These are phyloP conservation scores for Globisporangium parvum DNA, from an alignment of 352 stramenopile genomes.

Conservation along the genomic window DNA sequence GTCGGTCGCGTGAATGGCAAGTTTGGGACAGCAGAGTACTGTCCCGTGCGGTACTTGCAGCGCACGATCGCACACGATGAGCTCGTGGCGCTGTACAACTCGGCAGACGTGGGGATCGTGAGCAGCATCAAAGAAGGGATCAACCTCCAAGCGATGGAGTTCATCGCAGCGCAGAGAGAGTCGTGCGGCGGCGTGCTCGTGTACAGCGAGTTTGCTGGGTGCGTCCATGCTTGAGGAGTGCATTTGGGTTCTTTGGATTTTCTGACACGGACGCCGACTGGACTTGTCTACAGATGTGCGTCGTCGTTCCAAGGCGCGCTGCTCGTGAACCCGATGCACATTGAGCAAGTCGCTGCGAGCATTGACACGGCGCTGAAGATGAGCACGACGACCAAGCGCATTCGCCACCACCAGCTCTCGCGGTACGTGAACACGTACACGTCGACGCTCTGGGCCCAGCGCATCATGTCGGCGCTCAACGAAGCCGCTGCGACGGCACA, in stretches of 20 bases:
- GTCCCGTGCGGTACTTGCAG: conserved; percentile 85
- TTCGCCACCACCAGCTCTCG: conserved; percentile 80
- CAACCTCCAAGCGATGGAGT: conserved; percentile 90
- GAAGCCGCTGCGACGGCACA: conserved; percentile 64
- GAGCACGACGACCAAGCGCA: conserved; percentile 82
- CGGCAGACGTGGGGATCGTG: conserved; percentile 83
- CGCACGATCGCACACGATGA: conserved; percentile 82
- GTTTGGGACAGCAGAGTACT: conserved; percentile 87
- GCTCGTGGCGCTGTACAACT: conserved; percentile 87
- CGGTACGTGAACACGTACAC: conserved; percentile 89
- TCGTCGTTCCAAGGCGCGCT: conserved; percentile 85
- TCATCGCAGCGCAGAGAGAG: conserved; percentile 81
- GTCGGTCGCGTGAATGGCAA: conserved; percentile 84
- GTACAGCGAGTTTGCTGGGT: conserved; percentile 89
- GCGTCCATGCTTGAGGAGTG: background rate
- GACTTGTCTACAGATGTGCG: too few relatives aligned
- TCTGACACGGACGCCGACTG: too few relatives aligned
- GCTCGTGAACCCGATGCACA: conserved; percentile 87
- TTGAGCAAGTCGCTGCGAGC: conserved; percentile 81
- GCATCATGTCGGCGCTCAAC: conserved; percentile 80
- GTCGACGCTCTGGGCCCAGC: conserved; percentile 77
- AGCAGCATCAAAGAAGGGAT: conserved; percentile 89
- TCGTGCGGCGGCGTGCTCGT: conserved; percentile 84
- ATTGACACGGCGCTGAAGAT: conserved; percentile 83
- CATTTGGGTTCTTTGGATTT: background rate